Evolutionary conservation across 2,329 filamentous ascomycete genomes (phyloP).

Genomic region (Curvularia lunata): DNA sequence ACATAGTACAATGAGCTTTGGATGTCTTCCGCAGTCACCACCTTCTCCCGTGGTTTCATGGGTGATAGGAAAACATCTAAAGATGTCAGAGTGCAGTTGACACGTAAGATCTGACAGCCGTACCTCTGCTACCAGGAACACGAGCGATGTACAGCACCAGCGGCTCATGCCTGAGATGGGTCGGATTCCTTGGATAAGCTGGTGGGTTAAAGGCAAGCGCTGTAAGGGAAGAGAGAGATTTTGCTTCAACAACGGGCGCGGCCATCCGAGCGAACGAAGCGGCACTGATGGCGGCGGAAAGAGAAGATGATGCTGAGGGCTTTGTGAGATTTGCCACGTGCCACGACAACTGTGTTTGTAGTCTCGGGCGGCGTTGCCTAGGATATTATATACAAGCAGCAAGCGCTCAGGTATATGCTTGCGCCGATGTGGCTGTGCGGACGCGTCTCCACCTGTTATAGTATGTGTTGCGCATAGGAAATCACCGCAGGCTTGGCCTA

Average conservation of each 20-base stretch:
- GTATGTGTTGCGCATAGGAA: conserved; percentile 21
- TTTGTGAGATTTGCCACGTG: conserved; percentile 11
- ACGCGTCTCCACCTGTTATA: conserved; percentile 26
- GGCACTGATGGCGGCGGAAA: conserved; percentile 14
- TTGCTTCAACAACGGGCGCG: conserved; percentile 69
- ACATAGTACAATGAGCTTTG: conserved; percentile 89
- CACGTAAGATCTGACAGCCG: conserved; percentile 29
- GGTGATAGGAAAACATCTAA: conserved; percentile 91
- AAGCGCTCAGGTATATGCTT: conserved; percentile 31
- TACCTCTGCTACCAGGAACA: conserved; percentile 89
- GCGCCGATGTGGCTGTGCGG: conserved; percentile 39
- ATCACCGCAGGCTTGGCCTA: conserved; percentile 17
- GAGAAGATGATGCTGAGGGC: conserved; percentile 17
- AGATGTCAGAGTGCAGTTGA: conserved; percentile 23
- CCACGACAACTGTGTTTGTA: conserved; percentile 10
- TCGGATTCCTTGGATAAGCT: conserved; percentile 79
- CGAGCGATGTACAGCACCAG: conserved; percentile 89
- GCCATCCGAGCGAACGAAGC: conserved; percentile 35
- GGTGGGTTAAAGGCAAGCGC: conserved; percentile 85
- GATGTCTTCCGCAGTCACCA: conserved; percentile 86
- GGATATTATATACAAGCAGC: conserved; percentile 30
- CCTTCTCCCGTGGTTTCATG: conserved; percentile 85
- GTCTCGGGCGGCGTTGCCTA: conserved; percentile 17
- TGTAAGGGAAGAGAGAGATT: conserved; percentile 80
- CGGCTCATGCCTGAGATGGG: conserved; percentile 70